These are phyloP conservation scores for Aspergillus egyptiacus DNA, from an alignment of 495 filamentous ascomycete species.

Conservation along the genomic window DNA sequence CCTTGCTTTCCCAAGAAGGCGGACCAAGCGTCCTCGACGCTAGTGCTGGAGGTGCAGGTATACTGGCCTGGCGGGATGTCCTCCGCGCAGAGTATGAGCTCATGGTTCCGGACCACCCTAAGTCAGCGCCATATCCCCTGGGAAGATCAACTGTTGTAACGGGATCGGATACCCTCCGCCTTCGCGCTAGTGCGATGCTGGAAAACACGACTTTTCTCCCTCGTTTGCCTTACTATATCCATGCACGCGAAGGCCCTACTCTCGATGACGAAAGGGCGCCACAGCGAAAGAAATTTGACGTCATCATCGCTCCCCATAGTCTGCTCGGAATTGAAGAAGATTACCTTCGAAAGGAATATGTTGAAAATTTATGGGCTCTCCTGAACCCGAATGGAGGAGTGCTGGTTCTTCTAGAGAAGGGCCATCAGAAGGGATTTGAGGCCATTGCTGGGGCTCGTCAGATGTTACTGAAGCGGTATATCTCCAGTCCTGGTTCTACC, in stretches of 20 bases:
- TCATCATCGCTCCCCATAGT: constrained; percentile 83
- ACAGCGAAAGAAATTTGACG: constrained; percentile 73
- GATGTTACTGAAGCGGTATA: constrained; percentile 67
- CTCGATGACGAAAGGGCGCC: constrained; percentile 37
- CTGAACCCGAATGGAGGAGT: constrained; percentile 80
- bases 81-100: constrained; percentile 71
- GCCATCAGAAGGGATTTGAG: constrained; percentile 85
- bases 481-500: constrained; percentile 57
- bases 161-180: constrained; percentile 60
- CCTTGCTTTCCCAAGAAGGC: constrained; percentile 58
- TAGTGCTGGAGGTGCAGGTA: constrained; percentile 75
- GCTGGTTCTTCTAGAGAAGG: constrained; percentile 86
- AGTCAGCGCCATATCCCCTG: constrained; percentile 38
- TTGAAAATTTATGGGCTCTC: constrained; percentile 85
- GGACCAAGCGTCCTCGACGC: constrained; percentile 80
- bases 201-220: constrained; percentile 90
- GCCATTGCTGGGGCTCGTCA: constrained; percentile 77
- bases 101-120: constrained; percentile 45
- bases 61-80: constrained; percentile 80
- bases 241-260: constrained; percentile 46
- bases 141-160: constrained; percentile 59
- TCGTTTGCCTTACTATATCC: constrained; percentile 85
- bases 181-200: constrained; percentile 68
- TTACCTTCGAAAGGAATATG: constrained; percentile 64
- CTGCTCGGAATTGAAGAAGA: constrained; percentile 68